Base-by-base conservation (phyloP, 352 stramenopile species). In the Pythium insidiosum region DNA sequence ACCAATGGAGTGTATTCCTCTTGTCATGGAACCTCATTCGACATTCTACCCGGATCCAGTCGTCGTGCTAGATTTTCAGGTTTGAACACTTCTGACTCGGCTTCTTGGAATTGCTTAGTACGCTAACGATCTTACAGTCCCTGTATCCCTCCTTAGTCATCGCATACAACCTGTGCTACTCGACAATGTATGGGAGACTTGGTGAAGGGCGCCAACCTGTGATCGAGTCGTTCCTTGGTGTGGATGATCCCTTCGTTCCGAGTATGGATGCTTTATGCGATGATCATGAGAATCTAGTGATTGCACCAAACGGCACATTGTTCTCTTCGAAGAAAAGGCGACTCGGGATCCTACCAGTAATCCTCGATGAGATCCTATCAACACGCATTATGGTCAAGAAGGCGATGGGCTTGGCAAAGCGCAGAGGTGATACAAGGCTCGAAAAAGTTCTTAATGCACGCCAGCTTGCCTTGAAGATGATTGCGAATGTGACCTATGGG, bases 111-210 rank as follows among this genome's bases (percentile, higher is more conserved):
- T n/a, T n/a, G n/a, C n/a, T n/a, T n/a, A n/a, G n/a, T n/a, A n/a
- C n/a, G n/a, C n/a, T n/a, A n/a, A n/a, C n/a, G n/a, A n/a, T n/a
- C n/a, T n/a, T 46, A 11, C 49, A 96, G 78, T 98, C 95, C n/a
- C 74, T 99, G 18, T 99, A 99, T 68, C 97, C 97, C 12, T 99
- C 95, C 2, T 91, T 99, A 29, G 87, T 99, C 6, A 99, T 99
- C 56, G 96, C 87, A 18, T 99, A 99, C 63, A 99, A 99, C 67
- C 61, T 99, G 5, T 99, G 97, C 66, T 99, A 98, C 64, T 97
- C 93, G 24, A 99, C 88, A 15, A 81, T 95, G 35, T 66, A 98
- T 25, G 95, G 97, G 9, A 94, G 95, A 35, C 59, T 99, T 11
- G 70, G 82, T 7, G 74, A 90, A 53, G 79, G 82, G 4, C 43